Evolutionary conservation across 768 basidiomycete genomes (phyloP), one percentile per base, ranked within the genome.

Genomic region (Russula brevipes): DNA sequence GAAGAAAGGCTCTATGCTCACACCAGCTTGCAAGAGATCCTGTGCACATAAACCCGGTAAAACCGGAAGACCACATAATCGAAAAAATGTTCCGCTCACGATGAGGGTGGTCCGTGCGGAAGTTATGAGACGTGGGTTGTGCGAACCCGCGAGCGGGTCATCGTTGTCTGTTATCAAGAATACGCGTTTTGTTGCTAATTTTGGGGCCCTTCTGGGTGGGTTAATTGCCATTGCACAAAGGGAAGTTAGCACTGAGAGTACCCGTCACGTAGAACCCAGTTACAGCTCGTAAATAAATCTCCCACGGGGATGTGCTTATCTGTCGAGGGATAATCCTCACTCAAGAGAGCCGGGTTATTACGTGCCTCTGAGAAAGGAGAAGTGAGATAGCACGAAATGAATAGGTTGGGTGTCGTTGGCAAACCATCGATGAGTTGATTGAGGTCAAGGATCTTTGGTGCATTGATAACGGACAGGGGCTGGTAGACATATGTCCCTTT

Each of bases 161-260:
- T 94, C 93, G 67, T 90, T 86, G 71, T 98, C 89, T 0, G 97
- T 98, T 47, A 99, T 89, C 44, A 96, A 77, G 72, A 98, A 98
- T 1, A 98, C 82, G 5, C 94, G 86, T 71, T 96, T 95, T n/a
- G 88, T 86, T 2, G 93, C 91, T 0, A 86, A 91, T 70, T 94
- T 93, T 24, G 87, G 86, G 8, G 91, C 89, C 11, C 91, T 94
- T 31, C 33, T 52, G 53, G 16, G 30, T 10, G 11, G 11, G 10
- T 41, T 55, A 63, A 24, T 54, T n/a, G 50, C 39, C 35, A 10
- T 44, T 7, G 14, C n/a, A 7, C 4, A 41, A 31, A 9, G 51
- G 8, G 8, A 30, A 24, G 14, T 60, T 38, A 17, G 16, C 39
- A 14, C 24, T 33, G 16, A 52, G 69, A 82, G 62, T 64, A 97